Evolutionary conservation across 345 rosid species (phyloP).

Genomic region (Euphorbia tirucalli): DNA sequence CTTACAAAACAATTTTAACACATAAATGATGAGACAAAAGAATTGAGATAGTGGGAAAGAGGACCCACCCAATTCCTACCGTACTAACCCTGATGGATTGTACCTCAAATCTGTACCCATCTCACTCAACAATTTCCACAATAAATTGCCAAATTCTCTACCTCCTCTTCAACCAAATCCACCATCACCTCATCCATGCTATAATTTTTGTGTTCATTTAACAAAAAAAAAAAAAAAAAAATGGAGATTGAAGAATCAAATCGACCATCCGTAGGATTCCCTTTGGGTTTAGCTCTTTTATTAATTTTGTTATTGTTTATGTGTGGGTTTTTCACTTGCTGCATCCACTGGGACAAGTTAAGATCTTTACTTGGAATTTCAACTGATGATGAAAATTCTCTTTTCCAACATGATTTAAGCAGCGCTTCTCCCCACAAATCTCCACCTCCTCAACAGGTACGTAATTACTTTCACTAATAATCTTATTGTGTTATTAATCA

Average conservation of each 20-base stretch:
- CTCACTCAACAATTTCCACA: not conserved
- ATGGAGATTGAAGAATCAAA: constrained; percentile 21
- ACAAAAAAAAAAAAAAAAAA: no score
- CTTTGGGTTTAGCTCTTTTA: constrained; percentile 38
- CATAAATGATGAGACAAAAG: not conserved
- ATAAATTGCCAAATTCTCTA: not conserved
- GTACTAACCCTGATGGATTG: not conserved
- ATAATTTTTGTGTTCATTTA: no score
- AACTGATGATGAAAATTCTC: not conserved
- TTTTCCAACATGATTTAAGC: not conserved
- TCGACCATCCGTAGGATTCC: constrained; percentile 37
- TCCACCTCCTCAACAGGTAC: constrained; percentile 19
- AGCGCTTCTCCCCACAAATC: constrained; percentile 21
- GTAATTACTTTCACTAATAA: no score
- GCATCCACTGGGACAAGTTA: constrained; percentile 35
- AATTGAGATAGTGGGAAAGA: not conserved
- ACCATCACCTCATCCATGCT: no score
- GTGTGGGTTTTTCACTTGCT: constrained; percentile 31
- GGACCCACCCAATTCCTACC: not conserved
- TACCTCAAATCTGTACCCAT: not conserved
- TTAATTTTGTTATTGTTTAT: constrained; percentile 26
- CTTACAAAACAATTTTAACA: no score
- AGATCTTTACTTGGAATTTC: constrained; percentile 21
- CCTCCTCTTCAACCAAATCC: no score
- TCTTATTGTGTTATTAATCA: no score